Base-by-base conservation (phyloP, 2,329 filamentous ascomycete genomes). In the Lachnellula occidentalis region DNA sequence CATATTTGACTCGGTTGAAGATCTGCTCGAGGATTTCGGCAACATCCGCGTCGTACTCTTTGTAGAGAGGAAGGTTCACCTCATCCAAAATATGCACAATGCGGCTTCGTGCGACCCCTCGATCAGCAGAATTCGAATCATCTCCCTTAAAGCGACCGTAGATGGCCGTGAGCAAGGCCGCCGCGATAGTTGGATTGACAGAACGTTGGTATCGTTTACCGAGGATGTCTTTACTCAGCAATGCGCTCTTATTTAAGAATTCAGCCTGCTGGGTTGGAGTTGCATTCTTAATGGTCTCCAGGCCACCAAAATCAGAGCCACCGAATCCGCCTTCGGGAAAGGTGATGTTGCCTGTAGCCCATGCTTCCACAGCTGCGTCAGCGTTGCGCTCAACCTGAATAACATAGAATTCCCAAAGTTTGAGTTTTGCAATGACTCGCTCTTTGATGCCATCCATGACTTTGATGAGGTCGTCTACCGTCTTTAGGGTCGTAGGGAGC, bases 1-100 rank as follows among this genome's bases (percentile, higher is more conserved):
- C 82, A 73, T 99, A 99, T 71, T 96, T 96, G 74, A 92, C 89
- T 58, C 95, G 86, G 69, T 96, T 95, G 76, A 87, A 95, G 24
- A 97, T 75, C 71, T 99, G 92, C 58, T 96, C 86, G 53, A 96
- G 79, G 61, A 96, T 94, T 60, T 88, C 88, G 24, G 82, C 82
- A 11, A 88, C 78, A 68, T 99, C 94, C 19, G 74, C 76, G 67
- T 99, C 91, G 69, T 95, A 99, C 71, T 99, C 94, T 60, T 86
- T 81, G 74, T 99, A 99, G 66, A 92, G 88, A 2, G 87, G 82
- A 34, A 96, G 77, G 66, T 99, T 99, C 63, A 94, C 75, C 48
- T 90, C 87, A 63, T 97, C 87, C 14, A 97, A 73, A 39, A 96
- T 78, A 51, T 81, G 74, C 2, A 73, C 72, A 59, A 88, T 71